Percentiles rank a stretch among this genome's conserved stretches.
phyloP scores from a whole-genome alignment of 306 rosid genomes.

The Vachellia collinsii region DNA sequence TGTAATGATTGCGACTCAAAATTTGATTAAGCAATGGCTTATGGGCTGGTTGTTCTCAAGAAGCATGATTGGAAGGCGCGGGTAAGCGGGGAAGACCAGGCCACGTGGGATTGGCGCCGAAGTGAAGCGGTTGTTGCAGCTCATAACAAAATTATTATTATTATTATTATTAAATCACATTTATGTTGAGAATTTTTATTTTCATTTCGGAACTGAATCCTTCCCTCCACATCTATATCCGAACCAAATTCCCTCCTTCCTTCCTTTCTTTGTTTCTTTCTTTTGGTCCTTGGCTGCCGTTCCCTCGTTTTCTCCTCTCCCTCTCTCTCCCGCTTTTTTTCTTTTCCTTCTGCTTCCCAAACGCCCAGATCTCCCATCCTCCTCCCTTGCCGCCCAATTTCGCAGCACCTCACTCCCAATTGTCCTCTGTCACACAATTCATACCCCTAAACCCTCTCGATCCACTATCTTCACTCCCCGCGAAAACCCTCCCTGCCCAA shows the following conservation, averaged over 20 bases:
- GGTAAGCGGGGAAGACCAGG: neutral
- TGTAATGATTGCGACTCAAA: neutral
- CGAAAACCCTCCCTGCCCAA: conserved; percentile 18
- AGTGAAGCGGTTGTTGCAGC: conserved; percentile 21
- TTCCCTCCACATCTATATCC: conserved; percentile 96
- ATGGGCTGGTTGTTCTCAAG: neutral
- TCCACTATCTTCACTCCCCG: conserved; percentile 16
- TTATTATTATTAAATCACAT: neutral
- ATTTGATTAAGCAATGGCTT: neutral
- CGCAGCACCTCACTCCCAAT: conserved; percentile 25
- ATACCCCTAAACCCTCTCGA: neutral
- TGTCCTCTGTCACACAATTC: neutral
- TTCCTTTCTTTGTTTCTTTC: conserved; percentile 7
- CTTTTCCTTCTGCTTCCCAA: conserved; percentile 53
- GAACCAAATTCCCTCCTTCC: conserved; percentile 94
- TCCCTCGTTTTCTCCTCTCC: conserved; percentile 84
- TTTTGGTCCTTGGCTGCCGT: conserved; percentile 41
- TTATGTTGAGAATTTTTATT: neutral
- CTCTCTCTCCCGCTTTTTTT: conserved; percentile 76
- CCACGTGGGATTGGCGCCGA: conserved; percentile 30
- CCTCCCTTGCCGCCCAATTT: neutral
- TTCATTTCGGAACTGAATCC: conserved; percentile 49
- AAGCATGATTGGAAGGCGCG: neutral
- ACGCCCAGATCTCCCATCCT: conserved; percentile 57
- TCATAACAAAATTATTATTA: neutral